Percentiles rank a stretch among this genome's conserved stretches.
These are phyloP conservation scores for Friedmanniomyces simplex DNA, from an alignment of 495 filamentous ascomycete genomes.

Conservation along the genomic window DNA sequence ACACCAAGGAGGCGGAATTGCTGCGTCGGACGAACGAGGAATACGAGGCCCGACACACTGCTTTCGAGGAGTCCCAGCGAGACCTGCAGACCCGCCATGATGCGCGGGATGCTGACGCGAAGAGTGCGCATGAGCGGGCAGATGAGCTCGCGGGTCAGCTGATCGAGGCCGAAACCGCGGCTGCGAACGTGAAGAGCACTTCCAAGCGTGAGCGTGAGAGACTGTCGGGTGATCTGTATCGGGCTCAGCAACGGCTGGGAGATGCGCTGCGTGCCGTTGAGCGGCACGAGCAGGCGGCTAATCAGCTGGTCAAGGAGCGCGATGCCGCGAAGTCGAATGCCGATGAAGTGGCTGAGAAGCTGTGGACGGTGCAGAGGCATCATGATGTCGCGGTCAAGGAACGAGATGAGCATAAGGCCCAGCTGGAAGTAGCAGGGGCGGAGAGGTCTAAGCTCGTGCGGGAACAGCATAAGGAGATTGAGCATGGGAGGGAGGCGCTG, in stretches of 20 bases:
- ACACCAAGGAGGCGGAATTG: background rate
- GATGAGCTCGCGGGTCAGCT: slow-evolving; percentile 9
- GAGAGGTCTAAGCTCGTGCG: background rate
- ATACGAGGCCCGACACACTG: background rate
- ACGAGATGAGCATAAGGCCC: background rate
- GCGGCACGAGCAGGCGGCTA: background rate
- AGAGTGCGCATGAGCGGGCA: background rate
- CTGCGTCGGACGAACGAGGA: background rate
- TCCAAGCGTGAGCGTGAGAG: background rate
- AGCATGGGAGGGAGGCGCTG: background rate
- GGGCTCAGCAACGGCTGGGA: background rate
- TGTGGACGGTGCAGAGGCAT: too few species aligned
- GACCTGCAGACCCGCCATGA: background rate
- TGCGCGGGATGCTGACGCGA: background rate
- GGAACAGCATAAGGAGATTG: background rate
- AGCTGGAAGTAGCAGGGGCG: background rate
- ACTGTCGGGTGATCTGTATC: background rate
- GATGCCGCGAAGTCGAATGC: background rate
- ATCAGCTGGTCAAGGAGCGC: background rate
- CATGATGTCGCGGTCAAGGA: background rate
- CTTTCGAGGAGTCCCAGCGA: background rate
- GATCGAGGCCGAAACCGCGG: slow-evolving; percentile 6
- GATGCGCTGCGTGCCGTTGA: background rate
- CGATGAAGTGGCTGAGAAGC: background rate
- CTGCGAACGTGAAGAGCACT: background rate